Evolutionary conservation across 2,329 filamentous ascomycete species (phyloP).

Genomic region (Botryotinia convoluta): DNA sequence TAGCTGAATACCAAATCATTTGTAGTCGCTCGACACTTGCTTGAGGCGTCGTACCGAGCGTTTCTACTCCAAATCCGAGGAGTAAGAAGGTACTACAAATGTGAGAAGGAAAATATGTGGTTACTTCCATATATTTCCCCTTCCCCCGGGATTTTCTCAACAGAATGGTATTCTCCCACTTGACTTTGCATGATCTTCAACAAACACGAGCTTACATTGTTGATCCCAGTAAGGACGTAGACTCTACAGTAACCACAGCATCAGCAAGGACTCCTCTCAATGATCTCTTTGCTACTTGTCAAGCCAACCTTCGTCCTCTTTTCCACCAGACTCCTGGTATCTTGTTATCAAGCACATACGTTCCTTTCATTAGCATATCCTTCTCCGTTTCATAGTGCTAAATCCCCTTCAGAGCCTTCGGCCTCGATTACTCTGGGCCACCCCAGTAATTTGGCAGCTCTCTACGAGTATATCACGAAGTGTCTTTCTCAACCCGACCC

Average conservation of each 20-base stretch:
- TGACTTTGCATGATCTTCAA: not conserved
- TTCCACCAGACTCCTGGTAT: no score
- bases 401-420: no score
- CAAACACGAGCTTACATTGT: not conserved
- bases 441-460: no score
- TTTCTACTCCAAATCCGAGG: not conserved
- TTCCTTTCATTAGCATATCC: no score
- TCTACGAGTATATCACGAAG: no score
- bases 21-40: not conserved
- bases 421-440: no score
- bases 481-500: no score
- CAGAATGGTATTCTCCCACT: not conserved
- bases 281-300: not conserved
- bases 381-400: no score
- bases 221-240: no score
- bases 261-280: not conserved
- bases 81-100: not conserved
- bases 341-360: no score
- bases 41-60: not conserved
- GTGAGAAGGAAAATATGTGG: not conserved
- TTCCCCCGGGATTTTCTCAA: not conserved
- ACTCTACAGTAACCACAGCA: no score
- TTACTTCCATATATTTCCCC: not conserved
- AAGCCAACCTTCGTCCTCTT: no score
- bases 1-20: not conserved